Evolutionary conservation across 2,329 filamentous ascomycete species (phyloP).

Genomic region (Zasmidium cellare): DNA sequence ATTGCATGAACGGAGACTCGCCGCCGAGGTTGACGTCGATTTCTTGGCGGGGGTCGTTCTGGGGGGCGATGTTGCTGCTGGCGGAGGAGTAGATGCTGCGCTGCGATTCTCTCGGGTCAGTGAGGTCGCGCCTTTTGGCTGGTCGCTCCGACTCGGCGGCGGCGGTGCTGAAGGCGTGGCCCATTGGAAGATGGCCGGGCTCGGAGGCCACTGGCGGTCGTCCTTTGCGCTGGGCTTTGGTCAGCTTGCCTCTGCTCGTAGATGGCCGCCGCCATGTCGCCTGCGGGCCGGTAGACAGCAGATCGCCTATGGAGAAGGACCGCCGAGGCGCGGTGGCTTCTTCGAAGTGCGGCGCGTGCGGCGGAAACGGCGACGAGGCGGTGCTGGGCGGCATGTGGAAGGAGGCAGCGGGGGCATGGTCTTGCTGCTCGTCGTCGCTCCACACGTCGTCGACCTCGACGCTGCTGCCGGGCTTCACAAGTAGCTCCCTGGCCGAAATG

Average conservation of each 20-base stretch:
- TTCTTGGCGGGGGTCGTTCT: conserved; percentile 18
- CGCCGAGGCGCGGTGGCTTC: conserved; percentile 40
- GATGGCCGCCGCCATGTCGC: conserved; percentile 40
- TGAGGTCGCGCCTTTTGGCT: conserved; percentile 40
- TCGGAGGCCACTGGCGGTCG: conserved; percentile 30
- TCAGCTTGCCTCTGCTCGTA: conserved; percentile 35
- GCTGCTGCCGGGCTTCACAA: conserved; percentile 15
- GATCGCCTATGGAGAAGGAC: conserved; percentile 54
- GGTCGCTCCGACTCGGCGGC: conserved; percentile 36
- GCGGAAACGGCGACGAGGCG: conserved; percentile 29
- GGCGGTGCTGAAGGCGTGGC: conserved; percentile 37
- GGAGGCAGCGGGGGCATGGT: background rate
- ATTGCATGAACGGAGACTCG: conserved; percentile 18
- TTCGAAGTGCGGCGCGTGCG: conserved; percentile 18
- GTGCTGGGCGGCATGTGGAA: conserved; percentile 19
- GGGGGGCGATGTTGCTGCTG: conserved; percentile 15
- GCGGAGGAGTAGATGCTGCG: conserved; percentile 30
- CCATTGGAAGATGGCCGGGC: conserved; percentile 40
- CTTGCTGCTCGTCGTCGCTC: conserved; percentile 20
- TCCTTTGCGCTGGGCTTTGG: conserved; percentile 29
- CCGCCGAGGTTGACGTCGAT: conserved; percentile 24
- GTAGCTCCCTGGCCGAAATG: conserved; percentile 31
- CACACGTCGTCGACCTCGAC: conserved; percentile 30
- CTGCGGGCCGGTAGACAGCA: conserved; percentile 39
- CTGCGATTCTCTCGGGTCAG: conserved; percentile 22